Percentiles rank a stretch among this genome's conserved stretches.
Conservation (phyloP, 2,329 filamentous ascomycete genomes). For the Zopfia rhizophila region DNA sequence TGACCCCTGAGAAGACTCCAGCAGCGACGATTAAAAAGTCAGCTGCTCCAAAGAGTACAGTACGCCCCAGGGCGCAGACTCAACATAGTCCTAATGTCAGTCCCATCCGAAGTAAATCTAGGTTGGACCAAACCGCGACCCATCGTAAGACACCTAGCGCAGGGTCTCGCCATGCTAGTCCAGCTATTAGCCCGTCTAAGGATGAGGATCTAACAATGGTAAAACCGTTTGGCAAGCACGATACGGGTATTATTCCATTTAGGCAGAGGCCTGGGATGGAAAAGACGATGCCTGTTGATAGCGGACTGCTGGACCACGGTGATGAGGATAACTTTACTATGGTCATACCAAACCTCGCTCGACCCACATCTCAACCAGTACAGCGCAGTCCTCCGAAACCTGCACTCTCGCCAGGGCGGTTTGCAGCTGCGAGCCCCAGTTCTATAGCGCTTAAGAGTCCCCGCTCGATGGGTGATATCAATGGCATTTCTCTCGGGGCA, state of each 20-base stretch:
- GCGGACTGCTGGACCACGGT: conserved; percentile 44
- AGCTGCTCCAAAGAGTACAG: conserved; percentile 40
- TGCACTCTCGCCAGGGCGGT: conserved; percentile 30
- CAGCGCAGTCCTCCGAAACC: conserved; percentile 48
- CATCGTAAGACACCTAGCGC: conserved; percentile 43
- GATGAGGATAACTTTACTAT: conserved; percentile 63
- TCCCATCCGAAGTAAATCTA: conserved; percentile 49
- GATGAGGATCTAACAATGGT: conserved; percentile 61
- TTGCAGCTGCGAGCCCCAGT: conserved; percentile 41
- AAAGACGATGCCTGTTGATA: conserved; percentile 53
- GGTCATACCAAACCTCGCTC: conserved; percentile 57
- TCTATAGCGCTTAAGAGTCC: conserved; percentile 39
- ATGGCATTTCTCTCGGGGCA: conserved; percentile 23
- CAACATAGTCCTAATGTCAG: conserved; percentile 49
- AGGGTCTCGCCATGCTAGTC: conserved; percentile 43
- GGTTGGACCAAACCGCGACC: conserved; percentile 38
- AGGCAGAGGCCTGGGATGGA: conserved; percentile 52
- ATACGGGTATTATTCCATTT: conserved; percentile 42
- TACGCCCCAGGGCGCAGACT: conserved; percentile 44
- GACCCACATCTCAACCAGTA: conserved; percentile 37
- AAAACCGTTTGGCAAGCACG: conserved; percentile 54
- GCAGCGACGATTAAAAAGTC: conserved; percentile 50
- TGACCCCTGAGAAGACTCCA: conserved; percentile 58
- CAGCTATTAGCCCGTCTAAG: conserved; percentile 46
- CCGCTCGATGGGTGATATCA: conserved; percentile 40